These are phyloP conservation scores for Gaultheria prostrata DNA, from an alignment of 148 eudicot genomes.

Conservation along the genomic window DNA sequence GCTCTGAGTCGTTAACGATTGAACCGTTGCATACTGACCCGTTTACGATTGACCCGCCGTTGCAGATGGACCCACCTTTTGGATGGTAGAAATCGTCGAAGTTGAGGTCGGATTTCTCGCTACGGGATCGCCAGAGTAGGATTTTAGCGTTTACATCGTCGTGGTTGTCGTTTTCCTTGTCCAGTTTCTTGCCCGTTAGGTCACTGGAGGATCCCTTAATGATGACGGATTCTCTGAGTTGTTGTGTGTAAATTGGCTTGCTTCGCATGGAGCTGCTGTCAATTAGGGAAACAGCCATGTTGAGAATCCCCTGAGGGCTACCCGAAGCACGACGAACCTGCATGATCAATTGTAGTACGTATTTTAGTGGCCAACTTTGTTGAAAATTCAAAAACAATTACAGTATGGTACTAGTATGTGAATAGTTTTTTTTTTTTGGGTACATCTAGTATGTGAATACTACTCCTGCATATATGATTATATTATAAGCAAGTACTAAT, in stretches of 20 bases:
- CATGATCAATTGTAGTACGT: neutral
- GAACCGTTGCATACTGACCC: slow-evolving; percentile 11
- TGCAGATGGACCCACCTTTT: neutral
- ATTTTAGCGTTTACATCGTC: neutral
- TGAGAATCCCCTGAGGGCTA: slow-evolving; percentile 26
- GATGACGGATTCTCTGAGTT: neutral
- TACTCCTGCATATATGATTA: too few species aligned
- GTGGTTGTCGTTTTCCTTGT: neutral
- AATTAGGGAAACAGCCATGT: slow-evolving; percentile 20
- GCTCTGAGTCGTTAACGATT: slow-evolving; percentile 3
- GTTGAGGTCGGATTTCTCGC: neutral
- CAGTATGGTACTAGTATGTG: too few species aligned
- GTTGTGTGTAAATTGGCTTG: neutral
- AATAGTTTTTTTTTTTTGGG: too few species aligned
- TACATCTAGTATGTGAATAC: too few species aligned
- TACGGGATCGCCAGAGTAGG: slow-evolving; percentile 6
- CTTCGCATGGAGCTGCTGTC: slow-evolving; percentile 2
- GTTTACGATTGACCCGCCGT: neutral
- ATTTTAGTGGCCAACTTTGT: neutral
- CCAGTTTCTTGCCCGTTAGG: too few species aligned
- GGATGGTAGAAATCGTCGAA: neutral
- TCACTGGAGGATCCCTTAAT: too few species aligned
- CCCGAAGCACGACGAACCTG: slow-evolving; percentile 33
- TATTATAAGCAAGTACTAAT: too few species aligned
- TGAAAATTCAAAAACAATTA: neutral